Percentiles rank a stretch among this genome's conserved stretches.
These are phyloP conservation scores for Dictyostelium citrinum DNA, from an alignment of 78 protist species.

Conservation along the genomic window DNA sequence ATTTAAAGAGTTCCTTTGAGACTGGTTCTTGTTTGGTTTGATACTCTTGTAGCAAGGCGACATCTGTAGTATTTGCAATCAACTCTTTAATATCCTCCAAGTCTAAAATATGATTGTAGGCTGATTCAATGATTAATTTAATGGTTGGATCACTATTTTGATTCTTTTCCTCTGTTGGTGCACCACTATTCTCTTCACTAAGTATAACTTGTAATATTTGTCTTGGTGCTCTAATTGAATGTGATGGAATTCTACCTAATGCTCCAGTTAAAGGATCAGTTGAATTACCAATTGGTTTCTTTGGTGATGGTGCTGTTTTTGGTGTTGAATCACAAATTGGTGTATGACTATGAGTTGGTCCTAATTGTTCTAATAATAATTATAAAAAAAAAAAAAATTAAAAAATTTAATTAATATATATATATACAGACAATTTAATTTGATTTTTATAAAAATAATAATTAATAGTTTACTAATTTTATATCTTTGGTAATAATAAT, in stretches of 20 bases:
- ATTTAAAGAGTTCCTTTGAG: conserved; percentile 29
- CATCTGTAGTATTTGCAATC: neutral
- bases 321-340: conserved; percentile 75
- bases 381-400: neutral
- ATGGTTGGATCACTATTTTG: conserved; percentile 73
- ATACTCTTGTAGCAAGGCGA: neutral
- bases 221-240: conserved; percentile 82
- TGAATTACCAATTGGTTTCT: neutral
- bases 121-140: conserved; percentile 61
- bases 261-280: conserved; percentile 78
- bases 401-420: too few relatives aligned
- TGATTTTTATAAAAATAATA: neutral
- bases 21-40: conserved; percentile 28
- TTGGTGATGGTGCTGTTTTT: conserved; percentile 39
- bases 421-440: neutral
- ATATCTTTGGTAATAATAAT: conserved; percentile 71
- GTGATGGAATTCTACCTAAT: conserved; percentile 79
- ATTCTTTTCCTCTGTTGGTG: neutral
- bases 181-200: conserved; percentile 23
- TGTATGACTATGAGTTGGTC: conserved; percentile 38
- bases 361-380: neutral
- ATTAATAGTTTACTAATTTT: conserved; percentile 8
- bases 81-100: conserved; percentile 62
- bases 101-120: conserved; percentile 58
- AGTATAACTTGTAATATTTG: conserved; percentile 63